Conservation (phyloP, 2,329 filamentous ascomycete genomes). For the Dactylellina leptospora region DNA sequence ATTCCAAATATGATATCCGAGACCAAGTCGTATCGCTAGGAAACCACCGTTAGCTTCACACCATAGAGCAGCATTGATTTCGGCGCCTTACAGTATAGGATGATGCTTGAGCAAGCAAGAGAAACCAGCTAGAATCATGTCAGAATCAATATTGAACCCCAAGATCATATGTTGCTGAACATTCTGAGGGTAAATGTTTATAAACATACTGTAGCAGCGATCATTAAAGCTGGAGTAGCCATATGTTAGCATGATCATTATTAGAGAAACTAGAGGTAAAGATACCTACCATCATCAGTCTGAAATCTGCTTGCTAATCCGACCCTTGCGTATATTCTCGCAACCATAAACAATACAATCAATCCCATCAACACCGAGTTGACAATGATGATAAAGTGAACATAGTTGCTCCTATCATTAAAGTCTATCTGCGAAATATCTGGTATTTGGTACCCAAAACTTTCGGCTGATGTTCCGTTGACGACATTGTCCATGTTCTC, state of each 20-base stretch:
- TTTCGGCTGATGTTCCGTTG: slow-evolving; percentile 38
- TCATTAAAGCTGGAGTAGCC: slow-evolving; percentile 22
- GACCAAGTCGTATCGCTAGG: slow-evolving; percentile 44
- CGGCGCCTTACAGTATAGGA: slow-evolving; percentile 42
- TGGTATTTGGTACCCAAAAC: slow-evolving; percentile 46
- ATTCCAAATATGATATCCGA: slow-evolving; percentile 43
- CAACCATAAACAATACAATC: slow-evolving; percentile 42
- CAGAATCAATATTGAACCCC: not conserved
- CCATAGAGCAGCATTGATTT: not conserved
- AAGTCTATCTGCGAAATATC: slow-evolving; percentile 49
- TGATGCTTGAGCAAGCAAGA: slow-evolving; percentile 45
- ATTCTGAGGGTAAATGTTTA: too few relatives aligned
- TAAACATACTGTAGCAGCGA: slow-evolving; percentile 47
- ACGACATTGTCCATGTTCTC: slow-evolving; percentile 34
- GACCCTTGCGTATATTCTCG: slow-evolving; percentile 48
- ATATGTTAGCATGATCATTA: not conserved
- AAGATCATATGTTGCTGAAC: too few relatives aligned
- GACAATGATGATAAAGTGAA: slow-evolving; percentile 35
- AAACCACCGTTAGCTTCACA: not conserved
- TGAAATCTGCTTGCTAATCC: slow-evolving; percentile 42
- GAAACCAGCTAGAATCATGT: slow-evolving; percentile 27
- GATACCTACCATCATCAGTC: slow-evolving; percentile 37
- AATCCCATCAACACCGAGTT: slow-evolving; percentile 46
- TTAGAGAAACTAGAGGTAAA: not conserved
- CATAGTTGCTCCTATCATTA: slow-evolving; percentile 39